Conservation (phyloP, 768 basidiomycete genomes). For the Lactarius sp. region DNA sequence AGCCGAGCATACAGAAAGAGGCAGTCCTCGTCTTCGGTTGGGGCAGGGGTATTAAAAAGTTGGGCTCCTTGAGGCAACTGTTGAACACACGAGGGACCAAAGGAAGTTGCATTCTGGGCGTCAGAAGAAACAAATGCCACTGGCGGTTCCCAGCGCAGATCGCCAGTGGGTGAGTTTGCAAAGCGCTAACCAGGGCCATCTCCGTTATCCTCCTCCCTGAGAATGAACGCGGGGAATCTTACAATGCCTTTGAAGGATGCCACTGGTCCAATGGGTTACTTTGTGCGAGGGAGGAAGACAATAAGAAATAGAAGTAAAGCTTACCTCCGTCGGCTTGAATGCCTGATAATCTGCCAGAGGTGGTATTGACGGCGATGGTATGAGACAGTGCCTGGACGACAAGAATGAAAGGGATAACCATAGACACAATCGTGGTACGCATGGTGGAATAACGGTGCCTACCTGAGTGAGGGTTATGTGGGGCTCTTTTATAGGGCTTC, state of each 20-base stretch:
- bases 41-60: not conserved
- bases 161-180: conserved; percentile 8
- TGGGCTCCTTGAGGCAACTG: not conserved
- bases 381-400: not conserved
- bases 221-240: not conserved
- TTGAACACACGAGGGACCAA: conserved; percentile 18
- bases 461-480: too few relatives aligned
- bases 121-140: conserved; percentile 5
- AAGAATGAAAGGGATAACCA: not conserved
- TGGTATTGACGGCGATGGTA: not conserved
- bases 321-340: conserved; percentile 9
- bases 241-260: conserved; percentile 18
- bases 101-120: conserved; percentile 5
- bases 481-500: too few relatives aligned
- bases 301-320: not conserved
- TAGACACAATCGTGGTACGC: not conserved
- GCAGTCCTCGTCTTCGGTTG: conserved; percentile 16
- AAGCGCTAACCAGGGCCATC: conserved; percentile 5
- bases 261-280: not conserved
- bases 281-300: not conserved
- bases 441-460: too few relatives aligned
- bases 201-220: not conserved
- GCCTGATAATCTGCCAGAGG: conserved; percentile 8
- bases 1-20: conserved; percentile 2
- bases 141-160: conserved; percentile 17